Percentiles rank a stretch among this genome's conserved stretches.
Conservation (phyloP, 352 stramenopile species). For the Phytopythium sindhum region DNA sequence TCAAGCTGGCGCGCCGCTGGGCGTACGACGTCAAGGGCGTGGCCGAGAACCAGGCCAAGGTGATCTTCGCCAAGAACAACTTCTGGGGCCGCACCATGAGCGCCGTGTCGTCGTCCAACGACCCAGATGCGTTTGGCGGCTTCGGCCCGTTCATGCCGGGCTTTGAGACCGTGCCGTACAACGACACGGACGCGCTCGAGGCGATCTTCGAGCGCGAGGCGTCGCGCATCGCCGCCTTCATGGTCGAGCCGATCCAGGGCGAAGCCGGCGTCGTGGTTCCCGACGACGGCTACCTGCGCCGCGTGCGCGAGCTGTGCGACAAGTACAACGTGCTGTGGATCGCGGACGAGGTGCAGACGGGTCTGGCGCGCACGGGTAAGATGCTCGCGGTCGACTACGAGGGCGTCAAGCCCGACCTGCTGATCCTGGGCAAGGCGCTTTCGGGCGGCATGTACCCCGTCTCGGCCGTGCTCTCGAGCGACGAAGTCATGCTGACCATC, state of each 20-base stretch:
- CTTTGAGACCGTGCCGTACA: conserved; percentile 92
- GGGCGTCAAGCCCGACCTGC: conserved; percentile 96
- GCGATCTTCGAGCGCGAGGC: conserved; percentile 71
- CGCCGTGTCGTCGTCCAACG: conserved; percentile 94
- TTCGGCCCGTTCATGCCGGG: conserved; percentile 99
- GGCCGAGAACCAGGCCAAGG: conserved; percentile 81
- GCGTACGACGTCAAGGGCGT: conserved; percentile 98
- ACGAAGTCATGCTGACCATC: conserved; percentile 98
- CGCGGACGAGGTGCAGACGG: conserved; percentile 98
- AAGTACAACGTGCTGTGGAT: conserved; percentile 99
- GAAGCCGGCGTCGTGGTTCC: conserved; percentile 98
- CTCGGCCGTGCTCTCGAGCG: conserved; percentile 93
- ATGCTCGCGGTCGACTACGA: conserved; percentile 97
- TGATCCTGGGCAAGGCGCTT: conserved; percentile 96
- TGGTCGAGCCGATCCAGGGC: conserved; percentile 99
- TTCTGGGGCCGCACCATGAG: conserved; percentile 99
- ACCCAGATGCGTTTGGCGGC: conserved; percentile 76
- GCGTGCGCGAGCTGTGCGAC: conserved; percentile 89
- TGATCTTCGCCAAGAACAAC: conserved; percentile 98
- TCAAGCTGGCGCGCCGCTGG: conserved; percentile 97
- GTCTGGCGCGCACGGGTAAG: conserved; percentile 95
- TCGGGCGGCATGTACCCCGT: conserved; percentile 97
- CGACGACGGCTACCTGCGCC: conserved; percentile 94
- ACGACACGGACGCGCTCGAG: conserved; percentile 90
- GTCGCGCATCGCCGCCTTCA: conserved; percentile 96